These are phyloP conservation scores for Hanseniaspora clermontiae DNA, from an alignment of 805 yeast species.

Conservation along the genomic window DNA sequence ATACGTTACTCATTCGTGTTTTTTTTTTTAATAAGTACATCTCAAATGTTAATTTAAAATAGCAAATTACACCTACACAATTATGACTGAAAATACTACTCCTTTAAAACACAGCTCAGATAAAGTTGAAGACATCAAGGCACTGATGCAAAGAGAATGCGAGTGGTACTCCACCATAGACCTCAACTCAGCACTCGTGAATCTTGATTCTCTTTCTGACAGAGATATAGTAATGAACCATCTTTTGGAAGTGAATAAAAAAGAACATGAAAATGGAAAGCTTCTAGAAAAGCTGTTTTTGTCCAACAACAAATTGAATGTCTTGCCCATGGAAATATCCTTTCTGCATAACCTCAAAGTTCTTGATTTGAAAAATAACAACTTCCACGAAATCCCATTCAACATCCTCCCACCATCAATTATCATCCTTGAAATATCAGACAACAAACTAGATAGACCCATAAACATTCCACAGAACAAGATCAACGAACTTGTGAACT, in stretches of 20 bases:
- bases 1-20: not conserved
- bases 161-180: conserved; percentile 2
- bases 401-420: conserved; percentile 27
- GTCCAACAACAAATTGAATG: conserved; percentile 37
- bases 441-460: conserved; percentile 34
- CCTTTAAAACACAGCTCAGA: not conserved
- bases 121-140: not conserved
- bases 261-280: conserved; percentile 14
- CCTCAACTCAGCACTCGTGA: not conserved
- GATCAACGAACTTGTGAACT: conserved; percentile 29
- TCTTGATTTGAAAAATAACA: conserved; percentile 54
- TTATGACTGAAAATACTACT: not conserved
- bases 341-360: conserved; percentile 38
- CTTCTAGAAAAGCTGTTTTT: conserved; percentile 41
- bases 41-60: no score
- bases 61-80: not conserved
- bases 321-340: conserved; percentile 38
- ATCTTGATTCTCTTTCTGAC: not conserved
- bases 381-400: conserved; percentile 40
- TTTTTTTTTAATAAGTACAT: not conserved
- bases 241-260: not conserved
- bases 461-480: conserved; percentile 34
- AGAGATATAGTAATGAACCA: not conserved
- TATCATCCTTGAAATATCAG: conserved; percentile 56
- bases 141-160: conserved; percentile 10